Evolutionary conservation across 768 basidiomycete species (phyloP).

Genomic region (Nidularia pulvinata): DNA sequence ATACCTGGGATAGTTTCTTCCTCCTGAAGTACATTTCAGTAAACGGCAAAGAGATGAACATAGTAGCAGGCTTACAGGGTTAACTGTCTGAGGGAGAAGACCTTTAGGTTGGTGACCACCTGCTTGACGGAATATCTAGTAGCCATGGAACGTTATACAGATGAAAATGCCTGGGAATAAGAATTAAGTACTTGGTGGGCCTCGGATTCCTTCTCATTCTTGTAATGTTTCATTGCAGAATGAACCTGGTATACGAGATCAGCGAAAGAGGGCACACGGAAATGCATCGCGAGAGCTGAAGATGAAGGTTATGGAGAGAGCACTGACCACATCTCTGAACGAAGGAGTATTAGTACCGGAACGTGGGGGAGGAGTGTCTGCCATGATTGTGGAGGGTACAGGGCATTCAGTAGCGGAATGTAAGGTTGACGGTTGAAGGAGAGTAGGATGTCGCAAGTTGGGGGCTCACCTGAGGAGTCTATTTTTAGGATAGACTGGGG

Average conservation of each 20-base stretch:
- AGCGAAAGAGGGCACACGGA: constrained; percentile 40
- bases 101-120: constrained; percentile 72
- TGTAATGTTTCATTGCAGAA: constrained; percentile 66
- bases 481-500: too few relatives aligned
- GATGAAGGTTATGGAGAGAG: constrained; percentile 1
- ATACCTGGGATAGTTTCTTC: constrained; percentile 93
- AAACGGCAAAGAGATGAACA: neutral
- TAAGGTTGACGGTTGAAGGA: too few relatives aligned
- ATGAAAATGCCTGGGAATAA: too few relatives aligned
- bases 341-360: constrained; percentile 26
- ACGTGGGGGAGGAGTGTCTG: constrained; percentile 11
- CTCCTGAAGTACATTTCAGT: constrained; percentile 40
- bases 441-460: too few relatives aligned
- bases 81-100: constrained; percentile 64
- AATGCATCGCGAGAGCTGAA: constrained; percentile 32
- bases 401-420: too few relatives aligned
- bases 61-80: constrained; percentile 47
- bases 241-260: constrained; percentile 60
- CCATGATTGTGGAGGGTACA: constrained; percentile 7
- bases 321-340: constrained; percentile 25
- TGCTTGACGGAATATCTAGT: constrained; percentile 73
- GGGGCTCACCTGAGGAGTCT: too few relatives aligned
- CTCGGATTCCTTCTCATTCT: constrained; percentile 83
- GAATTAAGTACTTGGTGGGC: constrained; percentile 66
- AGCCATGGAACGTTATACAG: neutral